phyloP scores from a whole-genome alignment of 306 rosid genomes.

The Gynostemma pentaphyllum region DNA sequence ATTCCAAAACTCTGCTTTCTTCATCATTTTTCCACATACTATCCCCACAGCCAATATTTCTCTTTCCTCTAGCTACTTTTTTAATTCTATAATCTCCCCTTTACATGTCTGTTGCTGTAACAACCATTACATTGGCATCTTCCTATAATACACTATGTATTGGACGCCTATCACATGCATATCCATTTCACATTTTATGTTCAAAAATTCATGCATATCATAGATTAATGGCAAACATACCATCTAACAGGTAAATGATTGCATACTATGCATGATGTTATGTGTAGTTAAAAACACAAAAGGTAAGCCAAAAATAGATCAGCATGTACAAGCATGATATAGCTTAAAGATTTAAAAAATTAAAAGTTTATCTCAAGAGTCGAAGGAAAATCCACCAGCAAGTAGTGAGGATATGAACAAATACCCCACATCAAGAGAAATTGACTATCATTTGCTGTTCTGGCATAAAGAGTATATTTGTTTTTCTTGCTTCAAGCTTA shows the following conservation, averaged over 20 bases:
- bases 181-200: background rate
- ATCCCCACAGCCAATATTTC: too few species aligned
- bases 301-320: background rate
- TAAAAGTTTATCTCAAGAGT: background rate
- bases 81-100: too few species aligned
- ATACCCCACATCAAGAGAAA: background rate
- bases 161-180: background rate
- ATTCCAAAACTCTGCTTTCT: too few species aligned
- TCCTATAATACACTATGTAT: too few species aligned
- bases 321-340: background rate
- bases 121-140: too few species aligned
- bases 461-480: background rate
- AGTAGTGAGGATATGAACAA: background rate
- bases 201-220: too few species aligned
- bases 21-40: too few species aligned
- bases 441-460: background rate
- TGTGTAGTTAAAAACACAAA: background rate
- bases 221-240: too few species aligned
- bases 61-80: too few species aligned
- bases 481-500: slow-evolving; percentile 16
- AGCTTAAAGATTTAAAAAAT: background rate
- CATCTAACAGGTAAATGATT: too few species aligned
- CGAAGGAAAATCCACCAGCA: background rate
- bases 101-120: too few species aligned
- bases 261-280: too few species aligned